Evolutionary conservation across 2,329 filamentous ascomycete genomes (phyloP), one percentile per base, ranked within the genome.

Genomic region (Aspergillus eucalypticola): DNA sequence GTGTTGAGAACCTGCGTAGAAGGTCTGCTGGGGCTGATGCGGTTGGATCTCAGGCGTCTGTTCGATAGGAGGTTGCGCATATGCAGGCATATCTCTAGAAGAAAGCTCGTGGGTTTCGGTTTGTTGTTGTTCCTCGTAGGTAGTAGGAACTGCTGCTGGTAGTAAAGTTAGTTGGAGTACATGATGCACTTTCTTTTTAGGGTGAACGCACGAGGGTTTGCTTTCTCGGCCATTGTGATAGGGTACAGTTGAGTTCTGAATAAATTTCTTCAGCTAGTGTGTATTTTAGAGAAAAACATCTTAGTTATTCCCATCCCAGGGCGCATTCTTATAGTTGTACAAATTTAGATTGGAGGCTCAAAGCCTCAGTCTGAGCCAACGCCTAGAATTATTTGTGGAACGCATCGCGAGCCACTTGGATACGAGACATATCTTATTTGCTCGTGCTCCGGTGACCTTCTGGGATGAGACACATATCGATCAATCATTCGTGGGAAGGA

Each of bases 1-100:
- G 7, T 67, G 66, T 3, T 27, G 53, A 3, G 29, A 21, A 1
- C 29, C 57, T 8, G 58, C n/a, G 3, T 67, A 55, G 6, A 41
- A 51, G 41, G 35, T 29, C 13, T 48, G 54, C 21, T 52, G 27
- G 21, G 41, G 55, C 11, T n/a, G 23, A 39, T 49, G 25, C 4
- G 29, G n/a, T 19, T 52, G 25, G n/a, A 29, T 23, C 8, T 44
- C 21, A 17, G 55, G 8, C 11, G 15, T 29, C 6, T 46, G 29
- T 46, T 15, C n/a, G 6, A n/a, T 25, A 2, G 53, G 42, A 15
- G 52, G 57, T 11, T 56, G 29, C 27, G 23, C 11, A 39, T 11
- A 48, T 25, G 19, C n/a, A 23, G 48, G 53, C 11, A 38, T 3
- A 10, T 44, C n/a, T 13, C 7, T 44, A 4, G 17, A 35, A 17